Conservation (phyloP, 1,139 yeast species). For the Suhomyces wounanorum region DNA sequence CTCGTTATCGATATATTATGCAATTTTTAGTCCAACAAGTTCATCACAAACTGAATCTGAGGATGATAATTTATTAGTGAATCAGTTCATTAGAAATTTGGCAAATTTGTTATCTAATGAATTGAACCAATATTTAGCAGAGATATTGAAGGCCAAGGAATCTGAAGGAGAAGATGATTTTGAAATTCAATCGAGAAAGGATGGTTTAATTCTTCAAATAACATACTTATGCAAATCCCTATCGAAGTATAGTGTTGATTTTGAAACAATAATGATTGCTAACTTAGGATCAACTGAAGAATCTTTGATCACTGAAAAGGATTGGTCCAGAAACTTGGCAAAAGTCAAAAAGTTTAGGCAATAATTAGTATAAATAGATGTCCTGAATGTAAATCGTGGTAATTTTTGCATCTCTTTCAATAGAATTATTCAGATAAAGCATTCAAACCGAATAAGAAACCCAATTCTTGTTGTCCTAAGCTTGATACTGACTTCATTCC, state of each 20-base stretch:
- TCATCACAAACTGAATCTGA: conserved; percentile 9
- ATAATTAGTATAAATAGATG: conserved; percentile 3
- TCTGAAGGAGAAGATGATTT: conserved; percentile 30
- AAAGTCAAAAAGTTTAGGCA: conserved; percentile 40
- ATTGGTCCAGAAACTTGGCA: conserved; percentile 38
- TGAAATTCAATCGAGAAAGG: conserved; percentile 48
- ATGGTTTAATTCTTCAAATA: conserved; percentile 69
- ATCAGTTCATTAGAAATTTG: conserved; percentile 38
- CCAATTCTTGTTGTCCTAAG: conserved; percentile 70
- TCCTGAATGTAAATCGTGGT: no score
- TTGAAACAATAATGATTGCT: conserved; percentile 48
- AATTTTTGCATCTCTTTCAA: neutral
- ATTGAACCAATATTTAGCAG: conserved; percentile 32
- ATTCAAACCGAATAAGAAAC: conserved; percentile 73
- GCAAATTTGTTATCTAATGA: conserved; percentile 30
- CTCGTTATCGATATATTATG: conserved; percentile 64
- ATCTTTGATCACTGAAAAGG: conserved; percentile 31
- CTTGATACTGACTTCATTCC: conserved; percentile 66
- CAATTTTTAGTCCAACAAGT: conserved; percentile 51
- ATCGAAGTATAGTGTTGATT: conserved; percentile 69
- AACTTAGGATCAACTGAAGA: conserved; percentile 29
- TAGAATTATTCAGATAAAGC: neutral
- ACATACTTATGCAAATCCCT: conserved; percentile 77
- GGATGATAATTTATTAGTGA: conserved; percentile 32
- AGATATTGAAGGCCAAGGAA: conserved; percentile 16